A percentile compares a stretch with the other conserved stretches of the same genome.
These are phyloP conservation scores for Fusarium sacchari DNA, from an alignment of 2,329 filamentous ascomycete genomes.

Conservation along the genomic window DNA sequence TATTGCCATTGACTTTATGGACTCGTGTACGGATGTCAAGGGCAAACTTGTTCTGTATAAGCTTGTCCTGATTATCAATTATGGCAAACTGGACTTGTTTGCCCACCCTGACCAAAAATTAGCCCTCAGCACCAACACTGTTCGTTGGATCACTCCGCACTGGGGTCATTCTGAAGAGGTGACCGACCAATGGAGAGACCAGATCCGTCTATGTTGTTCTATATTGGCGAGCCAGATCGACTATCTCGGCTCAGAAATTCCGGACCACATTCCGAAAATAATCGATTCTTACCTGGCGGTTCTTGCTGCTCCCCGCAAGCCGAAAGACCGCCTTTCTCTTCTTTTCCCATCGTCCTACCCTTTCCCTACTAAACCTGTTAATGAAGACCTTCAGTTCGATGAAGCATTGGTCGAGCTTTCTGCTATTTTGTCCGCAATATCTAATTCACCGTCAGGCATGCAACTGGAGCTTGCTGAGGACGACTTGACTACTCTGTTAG, in stretches of 20 bases:
- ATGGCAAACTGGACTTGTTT: constrained; percentile 85
- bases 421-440: constrained; percentile 84
- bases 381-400: constrained; percentile 73
- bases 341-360: constrained; percentile 92
- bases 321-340: constrained; percentile 78
- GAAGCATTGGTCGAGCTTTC: constrained; percentile 90
- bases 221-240: constrained; percentile 88
- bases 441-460: constrained; percentile 76
- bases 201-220: constrained; percentile 92
- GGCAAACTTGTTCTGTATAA: constrained; percentile 94
- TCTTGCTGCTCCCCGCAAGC: constrained; percentile 62
- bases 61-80: constrained; percentile 90
- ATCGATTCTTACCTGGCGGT: constrained; percentile 89
- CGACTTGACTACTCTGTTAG: constrained; percentile 78
- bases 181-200: constrained; percentile 88
- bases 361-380: constrained; percentile 78
- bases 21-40: constrained; percentile 86
- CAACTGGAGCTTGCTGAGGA: constrained; percentile 79
- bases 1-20: constrained; percentile 92
- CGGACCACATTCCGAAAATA: constrained; percentile 89
- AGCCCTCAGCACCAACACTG: constrained; percentile 81
- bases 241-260: constrained; percentile 81
- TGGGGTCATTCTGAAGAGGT: constrained; percentile 83
- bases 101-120: constrained; percentile 78
- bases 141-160: constrained; percentile 90